Evolutionary conservation across 2,329 filamentous ascomycete species (phyloP).

Genomic region (Cryoendolithus antarcticus): DNA sequence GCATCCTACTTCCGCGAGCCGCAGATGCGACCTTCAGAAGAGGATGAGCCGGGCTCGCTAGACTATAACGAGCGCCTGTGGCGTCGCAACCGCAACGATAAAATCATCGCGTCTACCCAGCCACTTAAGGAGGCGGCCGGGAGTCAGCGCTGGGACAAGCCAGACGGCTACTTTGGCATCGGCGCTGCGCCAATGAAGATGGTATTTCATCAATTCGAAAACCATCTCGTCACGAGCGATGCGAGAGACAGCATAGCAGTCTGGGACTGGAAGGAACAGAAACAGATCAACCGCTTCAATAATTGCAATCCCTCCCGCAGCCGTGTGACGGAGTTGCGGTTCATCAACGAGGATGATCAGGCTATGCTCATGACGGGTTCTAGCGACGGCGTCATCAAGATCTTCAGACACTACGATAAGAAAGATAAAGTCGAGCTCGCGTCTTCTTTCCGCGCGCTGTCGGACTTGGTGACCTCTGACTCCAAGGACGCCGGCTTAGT

Average conservation of each 20-base stretch:
- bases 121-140: slow-evolving; percentile 83
- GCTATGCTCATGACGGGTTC: slow-evolving; percentile 90
- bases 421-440: slow-evolving; percentile 68
- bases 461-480: slow-evolving; percentile 86
- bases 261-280: slow-evolving; percentile 82
- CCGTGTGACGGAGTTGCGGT: slow-evolving; percentile 85
- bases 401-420: slow-evolving; percentile 85
- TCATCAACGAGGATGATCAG: slow-evolving; percentile 97
- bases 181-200: slow-evolving; percentile 81
- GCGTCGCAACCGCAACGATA: slow-evolving; percentile 85
- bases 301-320: slow-evolving; percentile 89
- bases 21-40: slow-evolving; percentile 93
- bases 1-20: slow-evolving; percentile 95
- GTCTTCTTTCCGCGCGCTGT: slow-evolving; percentile 80
- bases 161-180: slow-evolving; percentile 75
- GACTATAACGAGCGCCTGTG: slow-evolving; percentile 94
- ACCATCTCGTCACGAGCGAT: slow-evolving; percentile 86
- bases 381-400: slow-evolving; percentile 84
- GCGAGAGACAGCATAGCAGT: slow-evolving; percentile 77
- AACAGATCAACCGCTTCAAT: slow-evolving; percentile 69
- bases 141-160: slow-evolving; percentile 74
- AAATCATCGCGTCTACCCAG: slow-evolving; percentile 82
- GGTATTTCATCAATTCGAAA: slow-evolving; percentile 95
- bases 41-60: slow-evolving; percentile 88
- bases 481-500: slow-evolving; percentile 82